Conservation (phyloP, 208 protist species). For the Crithidia fasciculata region DNA sequence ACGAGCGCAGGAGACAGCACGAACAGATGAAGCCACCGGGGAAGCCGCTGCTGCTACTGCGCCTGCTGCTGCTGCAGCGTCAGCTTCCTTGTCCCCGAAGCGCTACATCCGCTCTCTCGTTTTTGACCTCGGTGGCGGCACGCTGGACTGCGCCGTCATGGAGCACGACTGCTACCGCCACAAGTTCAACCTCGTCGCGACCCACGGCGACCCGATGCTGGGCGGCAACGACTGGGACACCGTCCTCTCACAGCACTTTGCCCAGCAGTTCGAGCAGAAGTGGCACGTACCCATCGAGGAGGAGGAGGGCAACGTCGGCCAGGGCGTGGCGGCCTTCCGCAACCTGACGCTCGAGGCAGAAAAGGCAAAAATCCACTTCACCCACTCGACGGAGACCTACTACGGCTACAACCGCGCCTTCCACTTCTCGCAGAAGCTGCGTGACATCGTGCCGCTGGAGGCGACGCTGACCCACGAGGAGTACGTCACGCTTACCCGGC, state of each 20-base stretch:
- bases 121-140: conserved; percentile 93
- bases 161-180: conserved; percentile 71
- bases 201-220: conserved; percentile 89
- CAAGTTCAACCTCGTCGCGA: conserved; percentile 83
- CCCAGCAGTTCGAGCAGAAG: conserved; percentile 82
- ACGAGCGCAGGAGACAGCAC: background rate
- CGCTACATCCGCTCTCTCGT: conserved; percentile 77
- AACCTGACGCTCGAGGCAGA: conserved; percentile 82
- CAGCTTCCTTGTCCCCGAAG: too few species aligned
- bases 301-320: conserved; percentile 84
- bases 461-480: conserved; percentile 85
- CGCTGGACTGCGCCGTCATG: conserved; percentile 92
- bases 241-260: conserved; percentile 83
- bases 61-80: too few species aligned
- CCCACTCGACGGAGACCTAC: conserved; percentile 86
- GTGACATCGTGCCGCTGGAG: conserved; percentile 88
- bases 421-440: conserved; percentile 85
- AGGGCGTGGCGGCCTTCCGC: conserved; percentile 74
- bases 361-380: conserved; percentile 92
- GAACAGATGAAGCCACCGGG: too few species aligned
- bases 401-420: conserved; percentile 90
- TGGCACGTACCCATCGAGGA: conserved; percentile 90
- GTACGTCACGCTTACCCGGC: conserved; percentile 84
- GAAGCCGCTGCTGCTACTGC: too few species aligned
- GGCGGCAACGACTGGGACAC: conserved; percentile 93